phyloP scores from a whole-genome alignment of 129 eudicot genomes.

The Flaveria sonorensis region DNA sequence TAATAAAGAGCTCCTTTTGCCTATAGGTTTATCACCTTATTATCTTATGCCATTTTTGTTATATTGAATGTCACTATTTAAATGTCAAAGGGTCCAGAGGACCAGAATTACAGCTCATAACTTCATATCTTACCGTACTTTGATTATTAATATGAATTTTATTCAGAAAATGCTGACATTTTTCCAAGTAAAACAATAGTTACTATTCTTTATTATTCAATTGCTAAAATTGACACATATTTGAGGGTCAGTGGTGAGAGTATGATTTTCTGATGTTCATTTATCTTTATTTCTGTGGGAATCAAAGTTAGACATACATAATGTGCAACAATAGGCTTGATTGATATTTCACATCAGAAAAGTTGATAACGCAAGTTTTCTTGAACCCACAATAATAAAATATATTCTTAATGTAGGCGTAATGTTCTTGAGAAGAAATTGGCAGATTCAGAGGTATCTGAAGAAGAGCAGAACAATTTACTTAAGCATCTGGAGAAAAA shows the following conservation, averaged over 20 bases:
- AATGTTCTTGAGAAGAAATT: slow-evolving; percentile 66
- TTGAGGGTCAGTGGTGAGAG: neutral
- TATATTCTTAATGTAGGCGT: slow-evolving; percentile 44
- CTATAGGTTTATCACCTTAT: slow-evolving; percentile 1
- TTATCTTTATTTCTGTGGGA: neutral
- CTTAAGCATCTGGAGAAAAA: slow-evolving; percentile 18
- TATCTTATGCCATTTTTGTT: slow-evolving; percentile 7
- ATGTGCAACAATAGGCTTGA: neutral
- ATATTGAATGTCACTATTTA: neutral
- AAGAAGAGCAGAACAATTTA: slow-evolving; percentile 47
- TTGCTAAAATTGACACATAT: slow-evolving; percentile 11
- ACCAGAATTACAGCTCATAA: neutral
- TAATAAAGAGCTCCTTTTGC: neutral
- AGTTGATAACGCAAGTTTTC: neutral
- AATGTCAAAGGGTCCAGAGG: neutral
- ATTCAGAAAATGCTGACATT: neutral
- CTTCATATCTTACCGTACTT: neutral
- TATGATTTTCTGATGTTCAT: slow-evolving; percentile 1
- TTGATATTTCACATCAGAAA: neutral
- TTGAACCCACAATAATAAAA: neutral
- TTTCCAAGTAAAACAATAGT: slow-evolving; percentile 7
- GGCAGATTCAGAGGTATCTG: slow-evolving; percentile 74
- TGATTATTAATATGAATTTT: slow-evolving; percentile 5
- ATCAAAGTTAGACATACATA: neutral
- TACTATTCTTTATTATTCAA: slow-evolving; percentile 5